Base-by-base conservation (phyloP, 495 filamentous ascomycete genomes). In the Hyaloscypha variabilis region DNA sequence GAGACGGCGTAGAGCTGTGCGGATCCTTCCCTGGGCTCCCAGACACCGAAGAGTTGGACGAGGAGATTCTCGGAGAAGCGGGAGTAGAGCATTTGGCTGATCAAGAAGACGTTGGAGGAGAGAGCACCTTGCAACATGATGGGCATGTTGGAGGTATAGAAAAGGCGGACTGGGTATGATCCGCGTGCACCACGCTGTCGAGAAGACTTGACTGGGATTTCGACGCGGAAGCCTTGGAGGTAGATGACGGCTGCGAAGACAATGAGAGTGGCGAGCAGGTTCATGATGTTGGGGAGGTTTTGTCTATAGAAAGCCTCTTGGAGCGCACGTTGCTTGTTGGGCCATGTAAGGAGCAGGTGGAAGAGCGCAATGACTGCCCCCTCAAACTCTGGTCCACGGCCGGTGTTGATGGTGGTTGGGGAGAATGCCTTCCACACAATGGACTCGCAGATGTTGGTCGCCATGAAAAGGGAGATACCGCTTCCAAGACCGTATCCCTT, bases 391-490 rank as follows among this genome's bases (percentile, higher is more conserved):
- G 96, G 96, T 59, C 96, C 96, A 83, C 96, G 92, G 67, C 96
- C 96, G 64, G 96, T 98, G 84, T 99, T 99, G 81, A 99, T 96
- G 74, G 95, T 97, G 19, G 96, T 99, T 29, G 96, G 96, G 60
- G 93, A 97, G 84, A 98, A 98, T 23, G 96, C 96, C 84, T 97
- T 97, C 96, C 96, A 99, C 78, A 99, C 89, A 77, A 99, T 99
- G 36, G 93, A 97, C 82, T 99, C 96, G 89, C 96, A 99, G 81
- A 99, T 98, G 86, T 98, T 98, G 83, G 96, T 99, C 62, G 96
- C 96, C 76, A 99, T 99, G 87, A 99, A 99, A 62, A 99, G 90
- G 52, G 93, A 97, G 78, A 99, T 99, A 81, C 96, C 96, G 77
- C 91, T 94, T 76, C 95, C 96, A 63, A 99, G 89, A 77, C 96